Conservation (phyloP, 768 basidiomycete genomes). For the Mycena vitilis region DNA sequence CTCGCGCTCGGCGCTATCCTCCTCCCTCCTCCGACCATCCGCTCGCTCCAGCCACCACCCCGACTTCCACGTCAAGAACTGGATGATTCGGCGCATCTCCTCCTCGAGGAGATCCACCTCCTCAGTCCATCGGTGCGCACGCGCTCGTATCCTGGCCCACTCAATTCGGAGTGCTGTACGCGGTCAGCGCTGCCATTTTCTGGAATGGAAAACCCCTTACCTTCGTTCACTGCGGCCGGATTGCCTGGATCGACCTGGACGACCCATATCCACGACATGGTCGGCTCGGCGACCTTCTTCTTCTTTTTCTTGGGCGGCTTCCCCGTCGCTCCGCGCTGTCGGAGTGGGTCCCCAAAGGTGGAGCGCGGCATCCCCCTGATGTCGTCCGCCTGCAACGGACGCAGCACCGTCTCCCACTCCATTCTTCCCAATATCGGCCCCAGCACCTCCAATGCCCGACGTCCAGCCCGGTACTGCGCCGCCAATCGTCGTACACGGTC, state of each 20-base stretch:
- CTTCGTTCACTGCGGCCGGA: slow-evolving; percentile 19
- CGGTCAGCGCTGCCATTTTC: too few species aligned
- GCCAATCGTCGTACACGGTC: neutral
- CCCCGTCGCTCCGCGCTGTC: neutral
- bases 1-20: too few species aligned
- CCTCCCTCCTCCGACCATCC: too few species aligned
- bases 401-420: slow-evolving; percentile 10
- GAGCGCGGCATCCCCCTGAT: slow-evolving; percentile 17
- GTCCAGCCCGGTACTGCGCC: slow-evolving; percentile 1
- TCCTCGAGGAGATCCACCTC: slow-evolving; percentile 32
- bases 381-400: neutral
- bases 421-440: neutral
- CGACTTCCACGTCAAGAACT: slow-evolving; percentile 22
- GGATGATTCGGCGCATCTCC: slow-evolving; percentile 25
- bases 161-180: slow-evolving; percentile 20
- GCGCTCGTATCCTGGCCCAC: slow-evolving; percentile 20
- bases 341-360: too few species aligned
- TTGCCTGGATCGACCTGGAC: slow-evolving; percentile 21
- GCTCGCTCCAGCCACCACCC: slow-evolving; percentile 15
- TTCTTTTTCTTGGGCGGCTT: neutral
- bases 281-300: neutral
- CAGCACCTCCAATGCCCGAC: slow-evolving; percentile 5
- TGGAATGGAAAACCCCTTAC: too few species aligned
- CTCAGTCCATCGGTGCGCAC: slow-evolving; percentile 18
- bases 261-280: slow-evolving; percentile 26